Evolutionary conservation across 2,329 filamentous ascomycete genomes (phyloP), one percentile per base, ranked within the genome.

Genomic region (Scedosporium apiospermum): DNA sequence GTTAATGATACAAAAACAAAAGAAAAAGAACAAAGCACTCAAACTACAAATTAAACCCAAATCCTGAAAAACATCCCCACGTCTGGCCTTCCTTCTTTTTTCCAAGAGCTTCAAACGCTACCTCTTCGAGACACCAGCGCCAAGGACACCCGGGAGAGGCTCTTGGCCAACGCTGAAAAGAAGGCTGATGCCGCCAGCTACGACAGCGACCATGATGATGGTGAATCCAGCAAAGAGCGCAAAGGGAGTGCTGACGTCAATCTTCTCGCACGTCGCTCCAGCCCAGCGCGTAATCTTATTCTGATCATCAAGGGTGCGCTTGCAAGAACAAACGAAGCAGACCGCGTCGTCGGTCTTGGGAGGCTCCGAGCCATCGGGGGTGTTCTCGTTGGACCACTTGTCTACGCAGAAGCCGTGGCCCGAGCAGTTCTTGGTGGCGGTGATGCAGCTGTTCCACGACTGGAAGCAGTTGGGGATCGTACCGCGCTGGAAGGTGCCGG

Each of bases 121-220:
- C 41, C 87, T 81, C 64, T 86, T 84, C 66, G 88, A 90, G 44
- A 99, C 93, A 66, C 95, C 95, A 58, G 95, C 95, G n/a, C 92
- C 91, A 74, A 99, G 93, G 7, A 99, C 93, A 68, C 92, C 92
- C 0, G 95, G 95, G 66, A 98, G 80, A 76, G 92, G 89, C 78
- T 96, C 87, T 73, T 89, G 85, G 41, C 93, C 95, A 70, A 98
- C 90, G 65, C 80, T 87, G 75, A 88, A 95, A 62, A 99, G 75
- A 80, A 96, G 78, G 5, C 88, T 86, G 68, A 98, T 87, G 10
- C 85, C 86, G 72, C 89, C 87, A 44, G 80, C 81, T 30, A 96
- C 76, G 44, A 90, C 76, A 57, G 84, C 82, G 1, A 95, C 76
- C 65, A 96, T 78, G 44, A 86, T 75, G 58, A 97, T 77, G 3